These are phyloP conservation scores for Rhizopus arrhizus DNA, from an alignment of 371 early-diverging fungal genomes.

Conservation along the genomic window DNA sequence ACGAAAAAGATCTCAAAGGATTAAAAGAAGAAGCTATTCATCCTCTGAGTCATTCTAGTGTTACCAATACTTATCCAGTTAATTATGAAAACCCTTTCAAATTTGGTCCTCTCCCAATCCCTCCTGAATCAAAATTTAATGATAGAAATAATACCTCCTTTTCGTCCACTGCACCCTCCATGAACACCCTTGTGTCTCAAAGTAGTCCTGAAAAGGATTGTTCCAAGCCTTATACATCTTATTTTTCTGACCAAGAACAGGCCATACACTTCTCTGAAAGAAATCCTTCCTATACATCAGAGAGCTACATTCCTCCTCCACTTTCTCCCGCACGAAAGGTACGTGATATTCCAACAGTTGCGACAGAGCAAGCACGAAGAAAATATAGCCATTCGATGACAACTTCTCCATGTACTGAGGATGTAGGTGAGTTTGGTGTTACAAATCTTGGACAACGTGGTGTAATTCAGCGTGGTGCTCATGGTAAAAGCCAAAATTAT, in stretches of 20 bases:
- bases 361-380: neutral
- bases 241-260: neutral
- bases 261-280: neutral
- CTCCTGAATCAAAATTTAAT: neutral
- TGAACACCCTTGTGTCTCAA: conserved; percentile 19
- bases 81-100: conserved; percentile 16
- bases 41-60: conserved; percentile 14
- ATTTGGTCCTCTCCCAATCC: conserved; percentile 18
- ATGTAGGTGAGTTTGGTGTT: conserved; percentile 17
- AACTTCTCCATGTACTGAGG: conserved; percentile 5
- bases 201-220: conserved; percentile 2
- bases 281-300: neutral
- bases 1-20: conserved; percentile 2
- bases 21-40: conserved; percentile 1
- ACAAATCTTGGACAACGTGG: neutral
- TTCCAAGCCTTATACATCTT: neutral
- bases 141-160: conserved; percentile 17
- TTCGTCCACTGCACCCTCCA: conserved; percentile 19
- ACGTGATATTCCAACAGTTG: conserved; percentile 1
- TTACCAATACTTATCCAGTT: neutral
- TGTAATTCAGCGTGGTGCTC: neutral
- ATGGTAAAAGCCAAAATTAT: neutral
- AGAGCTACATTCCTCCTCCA: conserved; percentile 4
- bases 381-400: conserved; percentile 16
- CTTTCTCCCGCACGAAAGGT: conserved; percentile 20